phyloP scores from a whole-genome alignment of 1,284 basidiomycete species.

The Trichosporon sp. region DNA sequence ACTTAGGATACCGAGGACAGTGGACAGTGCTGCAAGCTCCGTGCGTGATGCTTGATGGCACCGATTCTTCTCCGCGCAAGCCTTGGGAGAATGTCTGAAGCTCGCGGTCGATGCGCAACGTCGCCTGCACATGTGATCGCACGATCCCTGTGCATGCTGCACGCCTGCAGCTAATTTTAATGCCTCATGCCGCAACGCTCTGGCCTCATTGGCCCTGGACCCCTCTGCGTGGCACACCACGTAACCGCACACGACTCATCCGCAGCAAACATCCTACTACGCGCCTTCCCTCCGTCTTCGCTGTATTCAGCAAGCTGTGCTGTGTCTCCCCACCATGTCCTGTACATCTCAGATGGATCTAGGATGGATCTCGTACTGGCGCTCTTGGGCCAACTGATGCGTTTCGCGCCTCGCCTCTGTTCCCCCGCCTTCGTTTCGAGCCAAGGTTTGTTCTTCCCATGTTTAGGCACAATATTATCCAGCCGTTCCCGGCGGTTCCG shows the following conservation, averaged over 20 bases:
- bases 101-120: not conserved
- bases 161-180: conserved; percentile 5
- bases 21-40: conserved; percentile 4
- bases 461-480: too few species aligned
- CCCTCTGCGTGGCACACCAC: not conserved
- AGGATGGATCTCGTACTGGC: too few species aligned
- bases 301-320: not conserved
- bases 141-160: conserved; percentile 1
- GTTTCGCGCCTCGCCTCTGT: too few species aligned
- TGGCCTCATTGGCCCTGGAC: not conserved
- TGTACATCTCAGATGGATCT: not conserved
- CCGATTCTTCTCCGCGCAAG: too few species aligned
- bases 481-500: too few species aligned
- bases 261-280: not conserved
- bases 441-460: too few species aligned
- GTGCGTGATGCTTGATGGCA: not conserved
- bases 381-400: too few species aligned
- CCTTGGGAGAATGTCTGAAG: too few species aligned
- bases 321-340: not conserved
- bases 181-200: not conserved
- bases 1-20: not conserved
- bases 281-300: not conserved
- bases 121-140: conserved; percentile 17
- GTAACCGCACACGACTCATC: not conserved
- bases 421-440: too few species aligned